Evolutionary conservation across 2,329 filamentous ascomycete species (phyloP).

Genomic region (Nigrograna mackinnonii): DNA sequence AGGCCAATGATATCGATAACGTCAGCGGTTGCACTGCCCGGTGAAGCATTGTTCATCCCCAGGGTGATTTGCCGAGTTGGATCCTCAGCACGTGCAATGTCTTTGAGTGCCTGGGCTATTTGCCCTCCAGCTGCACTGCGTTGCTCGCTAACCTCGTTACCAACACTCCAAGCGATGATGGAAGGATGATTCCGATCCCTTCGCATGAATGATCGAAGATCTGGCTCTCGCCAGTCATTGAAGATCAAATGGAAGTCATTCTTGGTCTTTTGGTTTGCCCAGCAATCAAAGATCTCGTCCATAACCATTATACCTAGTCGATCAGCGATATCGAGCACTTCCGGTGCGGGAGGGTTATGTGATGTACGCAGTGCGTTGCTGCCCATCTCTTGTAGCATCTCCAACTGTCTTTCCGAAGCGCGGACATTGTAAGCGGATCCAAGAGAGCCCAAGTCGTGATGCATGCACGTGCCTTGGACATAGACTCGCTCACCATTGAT

Average conservation of each 20-base stretch:
- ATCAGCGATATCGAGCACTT: constrained; percentile 56
- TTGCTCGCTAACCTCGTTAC: constrained; percentile 60
- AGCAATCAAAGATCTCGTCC: constrained; percentile 59
- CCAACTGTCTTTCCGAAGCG: constrained; percentile 53
- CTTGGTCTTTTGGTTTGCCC: constrained; percentile 49
- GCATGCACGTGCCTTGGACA: constrained; percentile 54
- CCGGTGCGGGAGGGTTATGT: constrained; percentile 58
- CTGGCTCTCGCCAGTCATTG: constrained; percentile 57
- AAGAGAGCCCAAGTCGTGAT: constrained; percentile 56
- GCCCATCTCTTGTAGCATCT: constrained; percentile 55
- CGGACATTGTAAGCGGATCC: constrained; percentile 56
- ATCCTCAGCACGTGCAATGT: constrained; percentile 53
- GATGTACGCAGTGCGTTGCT: constrained; percentile 56
- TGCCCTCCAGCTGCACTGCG: constrained; percentile 32
- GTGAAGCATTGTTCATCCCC: constrained; percentile 52
- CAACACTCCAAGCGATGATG: constrained; percentile 56
- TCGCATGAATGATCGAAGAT: constrained; percentile 55
- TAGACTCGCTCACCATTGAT: constrained; percentile 52
- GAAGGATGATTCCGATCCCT: constrained; percentile 61
- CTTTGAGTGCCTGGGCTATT: constrained; percentile 40
- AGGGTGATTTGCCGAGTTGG: constrained; percentile 50
- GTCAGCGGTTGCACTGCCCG: constrained; percentile 43
- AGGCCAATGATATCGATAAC: constrained; percentile 54
- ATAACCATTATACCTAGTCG: constrained; percentile 55
- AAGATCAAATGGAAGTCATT: constrained; percentile 59